A percentile compares a stretch with the other conserved stretches of the same genome.
phyloP scores from a whole-genome alignment of 2,329 filamentous ascomycete species.

The Neobulgaria alba region DNA sequence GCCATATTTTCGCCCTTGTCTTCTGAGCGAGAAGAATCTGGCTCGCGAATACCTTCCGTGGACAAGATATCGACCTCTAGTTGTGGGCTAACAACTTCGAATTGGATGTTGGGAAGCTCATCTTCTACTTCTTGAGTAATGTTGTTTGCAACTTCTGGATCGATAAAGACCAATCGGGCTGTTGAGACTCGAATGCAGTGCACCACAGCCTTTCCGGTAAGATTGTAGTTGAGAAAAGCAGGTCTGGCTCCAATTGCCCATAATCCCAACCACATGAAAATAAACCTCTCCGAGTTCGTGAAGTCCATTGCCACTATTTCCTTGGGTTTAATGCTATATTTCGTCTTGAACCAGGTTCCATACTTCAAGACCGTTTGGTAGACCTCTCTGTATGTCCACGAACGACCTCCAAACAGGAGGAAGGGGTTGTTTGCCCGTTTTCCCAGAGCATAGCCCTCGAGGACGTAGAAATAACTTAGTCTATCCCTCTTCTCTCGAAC shows the following conservation, averaged over 20 bases:
- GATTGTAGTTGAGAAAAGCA: slow-evolving; percentile 83
- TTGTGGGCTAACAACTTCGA: slow-evolving; percentile 53
- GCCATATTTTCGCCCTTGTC: slow-evolving; percentile 48
- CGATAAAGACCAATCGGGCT: slow-evolving; percentile 60
- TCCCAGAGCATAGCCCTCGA: slow-evolving; percentile 57
- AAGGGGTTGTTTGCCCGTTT: slow-evolving; percentile 47
- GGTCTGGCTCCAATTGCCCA: slow-evolving; percentile 79
- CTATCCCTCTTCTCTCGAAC: slow-evolving; percentile 48
- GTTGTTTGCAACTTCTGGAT: slow-evolving; percentile 47
- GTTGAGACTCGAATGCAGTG: slow-evolving; percentile 67
- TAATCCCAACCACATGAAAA: slow-evolving; percentile 66
- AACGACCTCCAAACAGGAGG: slow-evolving; percentile 58
- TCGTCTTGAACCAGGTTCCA: slow-evolving; percentile 63
- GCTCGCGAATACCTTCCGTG: slow-evolving; percentile 44
- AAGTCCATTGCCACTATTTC: slow-evolving; percentile 77
- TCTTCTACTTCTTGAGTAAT: slow-evolving; percentile 49
- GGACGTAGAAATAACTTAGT: slow-evolving; percentile 64
- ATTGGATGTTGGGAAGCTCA: slow-evolving; percentile 42
- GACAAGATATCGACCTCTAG: slow-evolving; percentile 45
- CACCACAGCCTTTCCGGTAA: slow-evolving; percentile 58
- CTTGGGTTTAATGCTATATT: slow-evolving; percentile 52
- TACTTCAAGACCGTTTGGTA: slow-evolving; percentile 66
- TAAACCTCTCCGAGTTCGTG: slow-evolving; percentile 70
- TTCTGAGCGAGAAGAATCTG: slow-evolving; percentile 47
- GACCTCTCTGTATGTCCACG: slow-evolving; percentile 66